Conservation (phyloP, 768 basidiomycete species). For the Mrakia gelida region DNA sequence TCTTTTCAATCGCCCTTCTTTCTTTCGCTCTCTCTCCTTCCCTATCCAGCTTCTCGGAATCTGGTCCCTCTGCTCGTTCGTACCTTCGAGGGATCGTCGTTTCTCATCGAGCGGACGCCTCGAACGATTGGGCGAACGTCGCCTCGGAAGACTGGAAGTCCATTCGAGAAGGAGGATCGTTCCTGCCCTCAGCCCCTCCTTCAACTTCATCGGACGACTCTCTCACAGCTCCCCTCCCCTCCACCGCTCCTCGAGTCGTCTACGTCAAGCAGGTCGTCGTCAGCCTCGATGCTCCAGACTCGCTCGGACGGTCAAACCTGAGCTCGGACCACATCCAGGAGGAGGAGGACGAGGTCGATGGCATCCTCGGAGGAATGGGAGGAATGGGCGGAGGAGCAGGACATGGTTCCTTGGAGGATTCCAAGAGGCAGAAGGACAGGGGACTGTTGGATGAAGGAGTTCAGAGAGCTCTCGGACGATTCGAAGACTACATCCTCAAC, state of each 20-base stretch:
- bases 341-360: slow-evolving; percentile 26
- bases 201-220: slow-evolving; percentile 25
- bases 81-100: slow-evolving; percentile 24
- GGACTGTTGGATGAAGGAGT: slow-evolving; percentile 29
- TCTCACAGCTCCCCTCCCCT: not conserved
- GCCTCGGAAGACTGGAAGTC: slow-evolving; percentile 56
- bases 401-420: not conserved
- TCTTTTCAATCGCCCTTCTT: slow-evolving; percentile 6
- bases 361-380: not conserved
- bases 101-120: slow-evolving; percentile 17
- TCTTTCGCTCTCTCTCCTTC: slow-evolving; percentile 20
- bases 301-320: slow-evolving; percentile 5
- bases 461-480: slow-evolving; percentile 23
- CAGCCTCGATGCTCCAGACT: slow-evolving; percentile 48
- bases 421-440: slow-evolving; percentile 4
- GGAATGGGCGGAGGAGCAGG: not conserved
- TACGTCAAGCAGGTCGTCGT: slow-evolving; percentile 74
- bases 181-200: slow-evolving; percentile 49
- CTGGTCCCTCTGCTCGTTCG: not conserved
- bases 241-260: slow-evolving; percentile 46
- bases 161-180: slow-evolving; percentile 51
- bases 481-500: slow-evolving; percentile 29
- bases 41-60: slow-evolving; percentile 30
- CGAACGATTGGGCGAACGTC: slow-evolving; percentile 36
- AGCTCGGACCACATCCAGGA: not conserved